Conservation (phyloP, 345 rosid species). For the Tarenaya hassleriana region DNA sequence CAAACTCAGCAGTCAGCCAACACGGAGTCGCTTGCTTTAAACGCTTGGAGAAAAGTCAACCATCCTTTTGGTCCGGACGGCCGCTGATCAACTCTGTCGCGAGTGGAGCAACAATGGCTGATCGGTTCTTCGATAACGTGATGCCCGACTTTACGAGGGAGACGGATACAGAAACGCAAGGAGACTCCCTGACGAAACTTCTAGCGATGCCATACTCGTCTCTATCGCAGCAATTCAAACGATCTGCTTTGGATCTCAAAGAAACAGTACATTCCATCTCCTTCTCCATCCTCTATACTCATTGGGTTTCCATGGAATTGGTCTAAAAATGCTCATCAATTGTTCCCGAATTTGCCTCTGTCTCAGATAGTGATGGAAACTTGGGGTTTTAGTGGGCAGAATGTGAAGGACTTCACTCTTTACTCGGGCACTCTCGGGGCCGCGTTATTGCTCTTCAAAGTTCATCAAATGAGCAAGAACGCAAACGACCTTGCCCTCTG, state of each 20-base stretch:
- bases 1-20: no score
- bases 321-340: not conserved
- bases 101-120: conserved; percentile 38
- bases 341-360: conserved; percentile 1
- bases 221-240: conserved; percentile 52
- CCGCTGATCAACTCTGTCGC: not conserved
- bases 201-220: conserved; percentile 54
- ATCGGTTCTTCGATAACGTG: conserved; percentile 55
- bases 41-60: no score
- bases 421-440: conserved; percentile 52
- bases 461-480: conserved; percentile 38
- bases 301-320: no score
- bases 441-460: conserved; percentile 49
- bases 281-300: not conserved
- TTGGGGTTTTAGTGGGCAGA: conserved; percentile 45
- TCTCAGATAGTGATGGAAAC: conserved; percentile 46
- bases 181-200: conserved; percentile 52
- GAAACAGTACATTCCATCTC: conserved; percentile 39
- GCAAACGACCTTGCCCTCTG: conserved; percentile 41
- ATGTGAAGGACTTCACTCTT: conserved; percentile 42
- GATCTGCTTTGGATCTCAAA: conserved; percentile 69
- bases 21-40: no score
- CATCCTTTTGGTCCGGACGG: no score
- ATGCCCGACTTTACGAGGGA: conserved; percentile 51
- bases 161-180: conserved; percentile 15